Evolutionary conservation across 805 yeast species (phyloP), one percentile per base, ranked within the genome.

Genomic region (Clavispora fructus): DNA sequence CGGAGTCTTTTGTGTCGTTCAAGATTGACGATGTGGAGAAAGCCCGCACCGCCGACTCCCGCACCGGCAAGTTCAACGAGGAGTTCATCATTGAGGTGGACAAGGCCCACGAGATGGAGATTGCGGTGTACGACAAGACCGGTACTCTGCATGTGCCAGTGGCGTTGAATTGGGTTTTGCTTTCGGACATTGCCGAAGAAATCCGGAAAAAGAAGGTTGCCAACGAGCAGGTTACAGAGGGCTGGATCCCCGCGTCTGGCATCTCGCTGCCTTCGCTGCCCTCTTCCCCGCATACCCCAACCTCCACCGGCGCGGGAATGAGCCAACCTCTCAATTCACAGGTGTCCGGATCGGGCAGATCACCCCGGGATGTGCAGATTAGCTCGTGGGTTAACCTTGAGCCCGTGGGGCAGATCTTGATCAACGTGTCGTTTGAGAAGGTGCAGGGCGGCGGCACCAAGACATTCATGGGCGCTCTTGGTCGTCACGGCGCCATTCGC

Each of bases 401-500:
- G 64, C 98, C 99, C 9, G 82, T 91, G 2, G 99, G 99, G 19
- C 96, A 90, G 65, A 81, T 94, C 31, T 71, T 87, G 46, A 64
- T 94, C 38, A 80, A 83, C 6, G 67, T 92, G 25, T 85, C 92
- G 2, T 94, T 94, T 61, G 85, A 84, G 39, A 92, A 92, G 58
- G 63, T 77, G 1, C 68, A 58, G 46, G 64, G 61, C 35, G 59
- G 62, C 3, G 72, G 71, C 12, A 49, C 59, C 13, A 65, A 63
- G 39, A 70, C 67, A 30, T 69, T 70, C 43, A 68, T 67, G 69
- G 75, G 75, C 12, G 74, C 69, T 3, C 61, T 71, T 49, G 77
- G 85, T 6, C 95, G 99, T 75, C 97, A 92, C 62, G 98, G 97
- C 71, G 99, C 99, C 51, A 92, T 94, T 53, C 85, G 96, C 59